phyloP scores from a whole-genome alignment of 2,329 filamentous ascomycete genomes.

The Magnaporthiopsis incrustans region DNA sequence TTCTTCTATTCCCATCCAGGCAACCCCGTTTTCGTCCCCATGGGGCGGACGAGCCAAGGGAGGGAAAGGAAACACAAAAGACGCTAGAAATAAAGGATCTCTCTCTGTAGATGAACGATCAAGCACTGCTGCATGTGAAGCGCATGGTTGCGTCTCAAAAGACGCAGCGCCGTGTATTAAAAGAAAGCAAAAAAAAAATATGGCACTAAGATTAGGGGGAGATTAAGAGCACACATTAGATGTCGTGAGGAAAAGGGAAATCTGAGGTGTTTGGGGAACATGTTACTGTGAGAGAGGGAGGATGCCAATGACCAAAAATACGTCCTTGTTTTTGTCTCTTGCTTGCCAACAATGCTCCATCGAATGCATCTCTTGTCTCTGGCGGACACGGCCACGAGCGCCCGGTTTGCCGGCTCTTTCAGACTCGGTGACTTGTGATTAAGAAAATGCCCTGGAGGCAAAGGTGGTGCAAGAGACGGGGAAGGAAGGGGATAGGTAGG shows the following conservation, averaged over 20 bases:
- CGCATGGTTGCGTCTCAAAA: background rate
- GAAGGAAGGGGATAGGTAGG: background rate
- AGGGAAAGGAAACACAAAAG: background rate
- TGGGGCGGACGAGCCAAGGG: background rate
- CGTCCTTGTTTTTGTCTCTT: background rate
- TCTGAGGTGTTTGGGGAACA: background rate
- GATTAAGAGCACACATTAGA: background rate
- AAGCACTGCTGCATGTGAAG: background rate
- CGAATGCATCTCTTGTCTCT: background rate
- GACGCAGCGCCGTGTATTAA: background rate
- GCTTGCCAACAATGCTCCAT: background rate
- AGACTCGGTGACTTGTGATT: background rate
- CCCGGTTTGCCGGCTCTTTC: background rate
- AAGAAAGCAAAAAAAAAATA: background rate
- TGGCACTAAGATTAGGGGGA: too few relatives aligned
- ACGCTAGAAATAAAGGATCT: background rate
- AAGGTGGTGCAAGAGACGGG: background rate
- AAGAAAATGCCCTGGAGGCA: background rate
- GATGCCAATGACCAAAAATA: background rate
- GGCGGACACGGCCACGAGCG: background rate
- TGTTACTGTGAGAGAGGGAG: background rate
- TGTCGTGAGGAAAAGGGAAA: background rate
- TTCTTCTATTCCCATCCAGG: background rate
- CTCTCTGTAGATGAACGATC: background rate
- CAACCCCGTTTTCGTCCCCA: background rate